A percentile compares a stretch with the other conserved stretches of the same genome.
Evolutionary conservation across 768 basidiomycete species (phyloP).

Genomic region (Tylopilus intermedius): DNA sequence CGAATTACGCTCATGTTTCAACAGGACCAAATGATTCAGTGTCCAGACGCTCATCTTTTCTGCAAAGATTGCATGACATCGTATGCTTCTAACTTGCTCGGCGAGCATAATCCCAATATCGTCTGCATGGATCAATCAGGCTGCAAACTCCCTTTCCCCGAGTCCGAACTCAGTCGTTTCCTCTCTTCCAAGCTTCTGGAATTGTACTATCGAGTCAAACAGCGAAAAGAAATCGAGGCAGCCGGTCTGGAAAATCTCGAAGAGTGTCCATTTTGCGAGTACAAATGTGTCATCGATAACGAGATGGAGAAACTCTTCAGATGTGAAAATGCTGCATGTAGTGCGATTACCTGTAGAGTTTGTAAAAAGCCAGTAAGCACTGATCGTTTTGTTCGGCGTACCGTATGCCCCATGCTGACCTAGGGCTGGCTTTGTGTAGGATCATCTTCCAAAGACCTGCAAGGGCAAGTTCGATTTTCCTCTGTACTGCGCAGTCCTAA

Average conservation of each 20-base stretch:
- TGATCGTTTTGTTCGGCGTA: not conserved
- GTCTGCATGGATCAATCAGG: slow-evolving; percentile 81
- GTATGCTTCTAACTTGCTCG: slow-evolving; percentile 65
- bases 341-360: slow-evolving; percentile 67
- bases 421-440: slow-evolving; percentile 35
- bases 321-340: slow-evolving; percentile 62
- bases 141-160: slow-evolving; percentile 63
- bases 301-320: slow-evolving; percentile 55
- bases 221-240: slow-evolving; percentile 72
- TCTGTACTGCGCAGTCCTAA: not conserved
- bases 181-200: slow-evolving; percentile 61
- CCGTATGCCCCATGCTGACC: not conserved
- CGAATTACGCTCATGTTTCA: not conserved
- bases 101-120: slow-evolving; percentile 55
- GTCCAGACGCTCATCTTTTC: slow-evolving; percentile 85
- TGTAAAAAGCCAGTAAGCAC: slow-evolving; percentile 68
- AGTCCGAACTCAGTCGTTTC: slow-evolving; percentile 63
- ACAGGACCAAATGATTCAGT: slow-evolving; percentile 83
- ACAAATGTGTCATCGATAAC: slow-evolving; percentile 73
- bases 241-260: slow-evolving; percentile 78
- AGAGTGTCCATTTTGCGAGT: slow-evolving; percentile 90
- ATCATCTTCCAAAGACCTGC: slow-evolving; percentile 79
- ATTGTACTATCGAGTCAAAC: slow-evolving; percentile 70
- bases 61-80: slow-evolving; percentile 66
- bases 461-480: slow-evolving; percentile 43